A percentile compares a stretch with the other conserved stretches of the same genome.
Evolutionary conservation across 2,329 filamentous ascomycete genomes (phyloP).

Genomic region (Dryadomyces quercivorus): DNA sequence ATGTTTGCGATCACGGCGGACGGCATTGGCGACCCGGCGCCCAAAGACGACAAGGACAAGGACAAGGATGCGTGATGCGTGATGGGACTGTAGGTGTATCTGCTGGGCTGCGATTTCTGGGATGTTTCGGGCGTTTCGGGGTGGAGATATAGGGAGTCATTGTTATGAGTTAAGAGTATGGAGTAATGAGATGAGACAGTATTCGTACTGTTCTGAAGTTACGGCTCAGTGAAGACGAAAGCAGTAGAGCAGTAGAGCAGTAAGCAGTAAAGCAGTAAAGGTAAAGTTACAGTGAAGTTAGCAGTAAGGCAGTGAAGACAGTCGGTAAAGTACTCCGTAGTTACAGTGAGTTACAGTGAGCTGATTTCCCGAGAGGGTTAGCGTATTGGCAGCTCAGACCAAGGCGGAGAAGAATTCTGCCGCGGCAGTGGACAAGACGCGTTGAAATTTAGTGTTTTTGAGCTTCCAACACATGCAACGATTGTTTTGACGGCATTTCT

Average conservation of each 20-base stretch:
- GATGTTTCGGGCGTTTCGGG: not conserved
- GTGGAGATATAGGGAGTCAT: too few species aligned
- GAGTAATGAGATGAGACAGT: too few species aligned
- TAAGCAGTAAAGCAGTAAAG: too few species aligned
- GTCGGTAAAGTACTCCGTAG: too few species aligned
- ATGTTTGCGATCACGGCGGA: conserved; percentile 96
- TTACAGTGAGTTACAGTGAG: not conserved
- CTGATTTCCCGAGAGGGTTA: conserved; percentile 6
- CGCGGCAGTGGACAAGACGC: conserved; percentile 4
- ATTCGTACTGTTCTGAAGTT: too few species aligned
- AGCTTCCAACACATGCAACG: not conserved
- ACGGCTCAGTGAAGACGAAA: too few species aligned
- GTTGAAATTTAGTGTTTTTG: conserved; percentile 6
- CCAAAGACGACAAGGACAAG: conserved; percentile 79
- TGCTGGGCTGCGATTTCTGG: not conserved
- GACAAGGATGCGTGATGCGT: conserved; percentile 4
- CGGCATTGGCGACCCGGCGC: conserved; percentile 88
- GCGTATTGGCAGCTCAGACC: not conserved
- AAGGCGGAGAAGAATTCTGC: conserved; percentile 4
- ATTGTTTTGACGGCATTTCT: not conserved
- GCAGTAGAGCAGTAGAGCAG: too few species aligned
- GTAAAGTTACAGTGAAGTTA: too few species aligned
- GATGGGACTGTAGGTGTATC: not conserved
- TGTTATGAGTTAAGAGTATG: too few species aligned
- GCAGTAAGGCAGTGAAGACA: too few species aligned